phyloP scores from a whole-genome alignment of 23 red algal species.

The Gracilaria domingensis region DNA sequence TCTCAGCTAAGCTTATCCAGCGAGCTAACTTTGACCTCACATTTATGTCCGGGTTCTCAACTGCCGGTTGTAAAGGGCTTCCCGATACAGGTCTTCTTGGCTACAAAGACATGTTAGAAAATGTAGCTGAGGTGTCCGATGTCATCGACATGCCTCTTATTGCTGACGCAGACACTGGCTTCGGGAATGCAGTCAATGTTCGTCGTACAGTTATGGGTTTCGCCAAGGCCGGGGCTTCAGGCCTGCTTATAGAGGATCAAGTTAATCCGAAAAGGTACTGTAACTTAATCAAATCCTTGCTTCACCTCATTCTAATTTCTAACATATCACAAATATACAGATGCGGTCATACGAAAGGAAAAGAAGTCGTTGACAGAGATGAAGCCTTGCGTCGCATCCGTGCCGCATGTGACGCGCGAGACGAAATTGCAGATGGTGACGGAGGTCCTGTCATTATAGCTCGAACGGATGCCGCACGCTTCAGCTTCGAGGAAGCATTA shows the following conservation, averaged over 20 bases:
- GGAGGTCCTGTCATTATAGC: slow-evolving; percentile 79
- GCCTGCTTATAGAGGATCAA: slow-evolving; percentile 94
- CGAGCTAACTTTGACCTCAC: slow-evolving; percentile 79
- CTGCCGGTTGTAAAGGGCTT: slow-evolving; percentile 78
- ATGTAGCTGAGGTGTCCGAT: slow-evolving; percentile 52
- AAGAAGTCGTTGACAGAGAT: slow-evolving; percentile 84
- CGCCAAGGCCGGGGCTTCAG: slow-evolving; percentile 81
- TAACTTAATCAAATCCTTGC: neutral
- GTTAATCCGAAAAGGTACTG: slow-evolving; percentile 90
- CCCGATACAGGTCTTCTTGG: slow-evolving; percentile 91
- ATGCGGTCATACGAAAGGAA: slow-evolving; percentile 94
- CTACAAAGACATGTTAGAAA: slow-evolving; percentile 82
- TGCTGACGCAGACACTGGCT: slow-evolving; percentile 93
- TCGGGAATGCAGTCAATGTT: slow-evolving; percentile 87
- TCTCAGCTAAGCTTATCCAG: slow-evolving; percentile 90
- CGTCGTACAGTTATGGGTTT: slow-evolving; percentile 82
- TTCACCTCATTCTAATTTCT: slow-evolving; percentile 2
- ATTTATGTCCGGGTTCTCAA: slow-evolving; percentile 93
- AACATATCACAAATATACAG: slow-evolving; percentile 11
- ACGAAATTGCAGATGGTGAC: slow-evolving; percentile 55
- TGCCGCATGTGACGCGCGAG: slow-evolving; percentile 93
- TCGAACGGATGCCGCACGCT: slow-evolving; percentile 75
- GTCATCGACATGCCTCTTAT: slow-evolving; percentile 84
- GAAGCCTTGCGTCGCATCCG: slow-evolving; percentile 84
- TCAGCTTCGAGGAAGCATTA: slow-evolving; percentile 88